phyloP scores from a whole-genome alignment of 371 early-diverging fungal species.

The Umbelopsis sp. region DNA sequence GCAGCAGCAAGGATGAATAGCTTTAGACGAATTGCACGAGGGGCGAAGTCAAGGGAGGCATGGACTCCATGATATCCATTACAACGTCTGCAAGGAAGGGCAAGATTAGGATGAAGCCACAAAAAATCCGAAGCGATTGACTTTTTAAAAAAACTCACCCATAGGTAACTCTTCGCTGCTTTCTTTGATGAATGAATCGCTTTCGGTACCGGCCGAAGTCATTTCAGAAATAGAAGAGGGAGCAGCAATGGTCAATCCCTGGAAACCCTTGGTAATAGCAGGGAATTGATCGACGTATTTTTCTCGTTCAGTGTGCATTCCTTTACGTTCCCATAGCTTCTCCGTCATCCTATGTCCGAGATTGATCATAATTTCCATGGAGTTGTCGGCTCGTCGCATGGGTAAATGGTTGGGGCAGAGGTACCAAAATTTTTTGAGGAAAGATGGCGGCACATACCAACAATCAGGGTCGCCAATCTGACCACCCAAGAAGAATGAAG shows the following conservation, averaged over 20 bases:
- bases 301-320: constrained; percentile 44
- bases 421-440: constrained; percentile 44
- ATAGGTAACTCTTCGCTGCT: constrained; percentile 30
- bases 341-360: constrained; percentile 33
- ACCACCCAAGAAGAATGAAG: constrained; percentile 46
- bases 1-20: neutral
- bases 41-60: constrained; percentile 32
- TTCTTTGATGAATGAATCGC: constrained; percentile 12
- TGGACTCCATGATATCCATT: constrained; percentile 28
- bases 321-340: constrained; percentile 30
- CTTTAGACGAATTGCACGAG: constrained; percentile 5
- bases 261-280: neutral
- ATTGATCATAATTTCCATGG: constrained; percentile 32
- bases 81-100: constrained; percentile 24
- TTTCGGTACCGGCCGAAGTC: constrained; percentile 20
- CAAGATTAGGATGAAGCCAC: too few species aligned
- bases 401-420: constrained; percentile 41
- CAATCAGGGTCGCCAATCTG: constrained; percentile 42
- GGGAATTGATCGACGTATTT: constrained; percentile 36
- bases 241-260: constrained; percentile 12
- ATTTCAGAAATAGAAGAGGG: constrained; percentile 11
- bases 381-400: constrained; percentile 34
- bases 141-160: constrained; percentile 20
- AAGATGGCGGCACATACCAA: constrained; percentile 45
- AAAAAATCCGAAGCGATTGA: too few species aligned